Conservation (phyloP, 495 filamentous ascomycete genomes). For the Venustampulla echinocandica region DNA sequence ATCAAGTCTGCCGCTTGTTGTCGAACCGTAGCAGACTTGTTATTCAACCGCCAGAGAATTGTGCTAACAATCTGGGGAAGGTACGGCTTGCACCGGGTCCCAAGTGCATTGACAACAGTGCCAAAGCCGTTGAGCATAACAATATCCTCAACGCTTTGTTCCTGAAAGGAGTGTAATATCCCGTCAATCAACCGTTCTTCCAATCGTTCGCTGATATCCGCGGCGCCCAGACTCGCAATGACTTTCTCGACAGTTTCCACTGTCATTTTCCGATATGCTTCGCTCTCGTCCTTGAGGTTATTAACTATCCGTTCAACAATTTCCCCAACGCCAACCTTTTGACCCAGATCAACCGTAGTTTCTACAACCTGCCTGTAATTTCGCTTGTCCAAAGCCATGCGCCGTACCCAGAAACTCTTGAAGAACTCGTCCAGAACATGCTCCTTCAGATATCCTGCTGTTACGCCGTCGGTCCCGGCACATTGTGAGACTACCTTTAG, state of each 20-base stretch:
- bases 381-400: constrained; percentile 93
- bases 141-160: constrained; percentile 94
- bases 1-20: constrained; percentile 97
- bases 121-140: constrained; percentile 98
- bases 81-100: constrained; percentile 91
- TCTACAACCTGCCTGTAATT: constrained; percentile 97
- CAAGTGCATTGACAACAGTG: constrained; percentile 91
- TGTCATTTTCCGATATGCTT: constrained; percentile 98
- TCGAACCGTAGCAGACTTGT: constrained; percentile 90
- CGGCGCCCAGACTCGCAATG: constrained; percentile 82
- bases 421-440: constrained; percentile 94
- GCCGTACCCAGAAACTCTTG: constrained; percentile 96
- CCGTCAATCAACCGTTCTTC: constrained; percentile 94
- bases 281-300: constrained; percentile 96
- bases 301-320: constrained; percentile 87
- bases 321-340: constrained; percentile 93
- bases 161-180: constrained; percentile 95
- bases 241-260: constrained; percentile 96
- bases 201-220: constrained; percentile 84
- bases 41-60: constrained; percentile 96
- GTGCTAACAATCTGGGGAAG: constrained; percentile 93
- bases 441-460: constrained; percentile 88
- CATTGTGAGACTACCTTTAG: constrained; percentile 97
- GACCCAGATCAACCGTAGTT: constrained; percentile 93
- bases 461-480: constrained; percentile 88